These are phyloP conservation scores for Sechiopsis laciniata DNA, from an alignment of 306 rosid genomes.

Conservation along the genomic window DNA sequence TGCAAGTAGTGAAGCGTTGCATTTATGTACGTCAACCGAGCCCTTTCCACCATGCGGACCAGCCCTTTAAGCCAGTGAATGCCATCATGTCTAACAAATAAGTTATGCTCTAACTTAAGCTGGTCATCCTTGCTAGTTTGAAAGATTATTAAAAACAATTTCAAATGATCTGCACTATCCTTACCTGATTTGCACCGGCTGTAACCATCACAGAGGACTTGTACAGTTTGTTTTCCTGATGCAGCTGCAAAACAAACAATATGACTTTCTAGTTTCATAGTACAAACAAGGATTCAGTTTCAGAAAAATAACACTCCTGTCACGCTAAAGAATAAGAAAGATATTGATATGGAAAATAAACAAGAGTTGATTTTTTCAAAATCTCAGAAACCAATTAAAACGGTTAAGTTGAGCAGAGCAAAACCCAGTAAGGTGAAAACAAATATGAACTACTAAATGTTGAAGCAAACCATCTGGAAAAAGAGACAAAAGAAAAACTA, in stretches of 20 bases:
- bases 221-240: slow-evolving; percentile 59
- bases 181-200: slow-evolving; percentile 99
- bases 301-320: neutral
- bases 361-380: neutral
- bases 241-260: slow-evolving; percentile 50
- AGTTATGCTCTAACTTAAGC: slow-evolving; percentile 9
- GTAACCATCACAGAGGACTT: slow-evolving; percentile 97
- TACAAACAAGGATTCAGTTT: neutral
- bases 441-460: neutral
- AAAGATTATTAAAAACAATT: neutral
- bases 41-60: no score
- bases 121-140: slow-evolving; percentile 1
- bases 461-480: neutral
- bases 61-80: neutral
- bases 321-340: neutral
- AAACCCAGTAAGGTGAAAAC: neutral
- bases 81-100: neutral
- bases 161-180: slow-evolving; percentile 21
- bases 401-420: neutral
- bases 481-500: neutral
- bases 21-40: neutral
- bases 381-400: neutral
- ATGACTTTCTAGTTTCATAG: neutral
- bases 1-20: neutral
- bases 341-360: neutral